Evolutionary conservation across 768 basidiomycete genomes (phyloP).

Genomic region (Glaciozyma martinii): DNA sequence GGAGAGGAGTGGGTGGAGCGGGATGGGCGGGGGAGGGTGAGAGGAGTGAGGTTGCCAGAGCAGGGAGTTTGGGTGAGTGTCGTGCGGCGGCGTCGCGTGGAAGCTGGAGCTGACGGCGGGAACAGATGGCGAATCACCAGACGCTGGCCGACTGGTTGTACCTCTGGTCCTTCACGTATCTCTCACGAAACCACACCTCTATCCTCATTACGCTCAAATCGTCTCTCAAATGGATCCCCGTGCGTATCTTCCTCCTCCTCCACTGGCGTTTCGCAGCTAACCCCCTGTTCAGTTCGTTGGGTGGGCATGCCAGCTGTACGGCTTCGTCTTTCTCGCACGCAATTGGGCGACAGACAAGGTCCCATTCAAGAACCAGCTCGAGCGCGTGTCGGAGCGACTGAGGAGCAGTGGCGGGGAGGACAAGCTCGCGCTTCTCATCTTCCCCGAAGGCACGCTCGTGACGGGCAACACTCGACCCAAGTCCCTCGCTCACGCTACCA

Average conservation of each 20-base stretch:
- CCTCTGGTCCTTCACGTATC: slow-evolving; percentile 62
- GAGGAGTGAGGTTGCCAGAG: slow-evolving; percentile 59
- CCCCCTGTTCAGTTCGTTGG: slow-evolving; percentile 50
- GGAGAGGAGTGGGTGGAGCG: slow-evolving; percentile 53
- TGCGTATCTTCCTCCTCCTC: no score
- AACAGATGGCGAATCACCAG: slow-evolving; percentile 81
- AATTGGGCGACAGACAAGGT: slow-evolving; percentile 82
- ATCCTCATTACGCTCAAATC: slow-evolving; percentile 87
- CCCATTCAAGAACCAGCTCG: slow-evolving; percentile 59
- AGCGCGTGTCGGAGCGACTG: slow-evolving; percentile 41
- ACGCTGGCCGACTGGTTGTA: slow-evolving; percentile 53
- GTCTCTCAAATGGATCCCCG: slow-evolving; percentile 69
- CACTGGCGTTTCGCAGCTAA: no score
- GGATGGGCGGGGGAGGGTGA: slow-evolving; percentile 51
- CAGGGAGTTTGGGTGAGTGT: slow-evolving; percentile 41
- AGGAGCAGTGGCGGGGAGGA: slow-evolving; percentile 10
- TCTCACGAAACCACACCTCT: slow-evolving; percentile 56
- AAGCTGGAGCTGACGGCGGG: not conserved
- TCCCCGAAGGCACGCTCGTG: slow-evolving; percentile 91
- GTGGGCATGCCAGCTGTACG: slow-evolving; percentile 82
- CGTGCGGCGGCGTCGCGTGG: not conserved
- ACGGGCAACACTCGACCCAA: slow-evolving; percentile 75
- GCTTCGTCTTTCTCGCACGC: slow-evolving; percentile 85
- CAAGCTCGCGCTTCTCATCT: slow-evolving; percentile 74
- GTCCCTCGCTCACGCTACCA: slow-evolving; percentile 77